These are phyloP conservation scores for Colletotrichum musae DNA, from an alignment of 2,329 filamentous ascomycete species.

Conservation along the genomic window DNA sequence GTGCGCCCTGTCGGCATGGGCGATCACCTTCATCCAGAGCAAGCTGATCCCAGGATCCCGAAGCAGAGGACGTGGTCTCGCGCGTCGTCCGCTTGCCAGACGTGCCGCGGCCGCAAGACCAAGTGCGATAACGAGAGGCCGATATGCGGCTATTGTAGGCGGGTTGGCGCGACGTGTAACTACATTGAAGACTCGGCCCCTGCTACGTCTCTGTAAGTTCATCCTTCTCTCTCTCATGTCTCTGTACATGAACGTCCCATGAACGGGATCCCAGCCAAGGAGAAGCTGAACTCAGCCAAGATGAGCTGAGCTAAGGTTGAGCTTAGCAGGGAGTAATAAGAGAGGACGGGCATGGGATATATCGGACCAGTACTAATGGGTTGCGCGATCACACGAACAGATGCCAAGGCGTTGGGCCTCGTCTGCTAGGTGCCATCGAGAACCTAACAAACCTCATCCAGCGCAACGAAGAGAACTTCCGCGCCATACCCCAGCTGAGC, in stretches of 20 bases:
- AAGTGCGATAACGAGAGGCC: conserved; percentile 56
- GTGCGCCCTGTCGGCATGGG: conserved; percentile 5
- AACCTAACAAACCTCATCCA: conserved; percentile 38
- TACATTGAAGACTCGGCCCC: conserved; percentile 44
- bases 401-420: conserved; percentile 37
- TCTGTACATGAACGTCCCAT: background rate
- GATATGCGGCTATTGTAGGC: conserved; percentile 53
- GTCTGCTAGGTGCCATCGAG: conserved; percentile 36
- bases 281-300: too few species aligned
- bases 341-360: background rate
- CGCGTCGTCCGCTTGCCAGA: conserved; percentile 50
- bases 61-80: conserved; percentile 38
- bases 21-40: conserved; percentile 28
- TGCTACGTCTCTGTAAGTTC: conserved; percentile 37
- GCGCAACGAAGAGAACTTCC: conserved; percentile 39
- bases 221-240: background rate
- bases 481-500: conserved; percentile 37
- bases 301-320: too few species aligned
- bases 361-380: conserved; percentile 24
- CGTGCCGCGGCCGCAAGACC: conserved; percentile 54
- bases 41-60: conserved; percentile 32
- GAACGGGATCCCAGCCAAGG: too few species aligned
- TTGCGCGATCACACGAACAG: conserved; percentile 1
- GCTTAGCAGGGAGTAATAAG: too few species aligned
- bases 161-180: conserved; percentile 51